Conservation (phyloP, 495 filamentous ascomycete genomes). For the Apodospora peruviana region DNA sequence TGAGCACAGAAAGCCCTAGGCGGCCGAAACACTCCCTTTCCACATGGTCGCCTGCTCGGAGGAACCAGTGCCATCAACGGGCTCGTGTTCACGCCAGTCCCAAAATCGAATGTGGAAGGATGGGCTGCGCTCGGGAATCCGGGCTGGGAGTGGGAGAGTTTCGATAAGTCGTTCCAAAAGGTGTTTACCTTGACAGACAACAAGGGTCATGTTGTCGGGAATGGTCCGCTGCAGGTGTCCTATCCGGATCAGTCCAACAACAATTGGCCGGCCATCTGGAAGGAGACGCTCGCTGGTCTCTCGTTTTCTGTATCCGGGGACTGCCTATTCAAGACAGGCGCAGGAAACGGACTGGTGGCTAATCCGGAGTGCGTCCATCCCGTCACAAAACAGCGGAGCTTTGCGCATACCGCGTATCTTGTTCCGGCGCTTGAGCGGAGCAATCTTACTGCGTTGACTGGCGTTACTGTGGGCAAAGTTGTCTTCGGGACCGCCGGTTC, state of each 20-base stretch:
- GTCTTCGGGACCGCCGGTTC: slow-evolving; percentile 24
- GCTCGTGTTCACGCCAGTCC: slow-evolving; percentile 6
- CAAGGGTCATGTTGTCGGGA: not conserved
- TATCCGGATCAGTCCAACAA: slow-evolving; percentile 9
- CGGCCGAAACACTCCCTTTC: slow-evolving; percentile 34
- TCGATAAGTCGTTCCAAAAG: slow-evolving; percentile 19
- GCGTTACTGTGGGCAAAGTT: slow-evolving; percentile 34
- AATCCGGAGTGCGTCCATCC: slow-evolving; percentile 27
- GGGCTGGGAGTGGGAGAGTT: slow-evolving; percentile 35
- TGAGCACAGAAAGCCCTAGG: slow-evolving; percentile 36
- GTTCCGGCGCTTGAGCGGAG: slow-evolving; percentile 13
- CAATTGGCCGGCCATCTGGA: slow-evolving; percentile 19
- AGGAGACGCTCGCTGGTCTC: slow-evolving; percentile 16
- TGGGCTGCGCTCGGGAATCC: slow-evolving; percentile 36
- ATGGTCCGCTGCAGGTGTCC: slow-evolving; percentile 14
- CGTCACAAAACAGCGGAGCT: slow-evolving; percentile 20
- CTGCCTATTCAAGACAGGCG: slow-evolving; percentile 13
- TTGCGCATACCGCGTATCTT: slow-evolving; percentile 25
- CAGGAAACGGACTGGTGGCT: slow-evolving; percentile 26
- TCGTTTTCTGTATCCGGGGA: slow-evolving; percentile 14
- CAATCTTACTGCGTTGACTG: slow-evolving; percentile 35
- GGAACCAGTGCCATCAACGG: slow-evolving; percentile 17
- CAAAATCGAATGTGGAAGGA: slow-evolving; percentile 22
- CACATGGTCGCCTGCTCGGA: slow-evolving; percentile 34
- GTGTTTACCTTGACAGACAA: slow-evolving; percentile 8